Conservation (phyloP, 2,329 filamentous ascomycete species). For the Harringtonia aguacate region DNA sequence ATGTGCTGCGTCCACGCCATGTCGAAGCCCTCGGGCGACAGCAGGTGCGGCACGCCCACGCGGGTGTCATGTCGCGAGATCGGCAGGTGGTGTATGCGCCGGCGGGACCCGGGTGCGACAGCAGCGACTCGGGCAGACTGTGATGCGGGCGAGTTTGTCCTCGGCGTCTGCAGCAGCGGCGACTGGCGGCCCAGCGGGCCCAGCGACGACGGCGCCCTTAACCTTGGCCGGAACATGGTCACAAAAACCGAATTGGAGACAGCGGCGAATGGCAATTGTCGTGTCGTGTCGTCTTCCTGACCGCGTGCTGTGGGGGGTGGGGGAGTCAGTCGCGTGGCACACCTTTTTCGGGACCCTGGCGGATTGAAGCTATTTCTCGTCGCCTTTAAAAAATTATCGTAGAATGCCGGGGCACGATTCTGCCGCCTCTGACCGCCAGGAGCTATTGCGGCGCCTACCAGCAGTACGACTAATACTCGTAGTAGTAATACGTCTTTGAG, state of each 20-base stretch:
- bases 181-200: constrained; percentile 4
- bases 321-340: no score
- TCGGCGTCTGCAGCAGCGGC: neutral
- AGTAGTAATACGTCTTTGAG: neutral
- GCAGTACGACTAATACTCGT: neutral
- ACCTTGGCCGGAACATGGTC: constrained; percentile 40
- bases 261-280: neutral
- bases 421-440: constrained; percentile 2
- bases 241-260: neutral
- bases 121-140: no score
- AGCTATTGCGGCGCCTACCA: neutral
- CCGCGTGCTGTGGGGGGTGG: no score
- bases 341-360: neutral
- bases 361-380: neutral
- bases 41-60: constrained; percentile 33
- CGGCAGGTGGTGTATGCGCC: constrained; percentile 25
- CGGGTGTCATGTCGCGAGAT: constrained; percentile 31
- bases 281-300: no score
- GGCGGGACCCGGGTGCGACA: constrained; percentile 13
- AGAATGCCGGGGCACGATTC: neutral
- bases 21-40: constrained; percentile 59
- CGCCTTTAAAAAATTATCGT: neutral
- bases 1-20: constrained; percentile 81
- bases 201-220: constrained; percentile 38
- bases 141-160: constrained; percentile 12